Evolutionary conservation across 2,329 filamentous ascomycete species (phyloP).

Genomic region (Endothia cerciana): DNA sequence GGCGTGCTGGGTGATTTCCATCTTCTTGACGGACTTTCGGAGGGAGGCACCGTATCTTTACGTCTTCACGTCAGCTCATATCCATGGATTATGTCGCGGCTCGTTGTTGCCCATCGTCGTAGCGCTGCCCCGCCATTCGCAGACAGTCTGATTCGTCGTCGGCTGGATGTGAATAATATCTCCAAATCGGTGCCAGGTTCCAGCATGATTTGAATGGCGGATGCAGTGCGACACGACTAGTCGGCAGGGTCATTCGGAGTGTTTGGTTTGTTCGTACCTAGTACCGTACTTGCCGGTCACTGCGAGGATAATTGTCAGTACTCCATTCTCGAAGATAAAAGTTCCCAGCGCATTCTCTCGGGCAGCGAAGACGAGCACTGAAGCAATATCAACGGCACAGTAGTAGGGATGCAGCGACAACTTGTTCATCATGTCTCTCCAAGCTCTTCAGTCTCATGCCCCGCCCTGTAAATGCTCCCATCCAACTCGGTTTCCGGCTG

Average conservation of each 20-base stretch:
- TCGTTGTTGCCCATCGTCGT: constrained; percentile 15
- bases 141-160: not conserved
- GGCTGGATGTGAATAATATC: not conserved
- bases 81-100: not conserved
- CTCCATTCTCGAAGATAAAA: constrained; percentile 1
- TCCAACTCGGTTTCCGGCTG: no score
- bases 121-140: not conserved
- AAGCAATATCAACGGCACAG: not conserved
- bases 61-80: constrained; percentile 35
- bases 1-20: constrained; percentile 99
- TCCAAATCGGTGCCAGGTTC: no score
- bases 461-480: not conserved
- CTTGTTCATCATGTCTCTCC: not conserved
- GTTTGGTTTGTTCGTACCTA: constrained; percentile 66
- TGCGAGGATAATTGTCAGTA: constrained; percentile 57
- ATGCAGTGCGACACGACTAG: not conserved
- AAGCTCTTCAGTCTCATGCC: not conserved
- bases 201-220: not conserved
- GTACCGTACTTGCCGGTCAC: constrained; percentile 99
- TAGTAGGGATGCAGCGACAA: not conserved
- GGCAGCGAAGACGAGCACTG: constrained; percentile 3
- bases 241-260: constrained; percentile 10
- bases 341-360: not conserved
- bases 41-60: constrained; percentile 96
- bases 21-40: constrained; percentile 99